A percentile compares a stretch with the other conserved stretches of the same genome.
Evolutionary conservation across 345 rosid species (phyloP).

Genomic region (Eucalyptus polybractea): DNA sequence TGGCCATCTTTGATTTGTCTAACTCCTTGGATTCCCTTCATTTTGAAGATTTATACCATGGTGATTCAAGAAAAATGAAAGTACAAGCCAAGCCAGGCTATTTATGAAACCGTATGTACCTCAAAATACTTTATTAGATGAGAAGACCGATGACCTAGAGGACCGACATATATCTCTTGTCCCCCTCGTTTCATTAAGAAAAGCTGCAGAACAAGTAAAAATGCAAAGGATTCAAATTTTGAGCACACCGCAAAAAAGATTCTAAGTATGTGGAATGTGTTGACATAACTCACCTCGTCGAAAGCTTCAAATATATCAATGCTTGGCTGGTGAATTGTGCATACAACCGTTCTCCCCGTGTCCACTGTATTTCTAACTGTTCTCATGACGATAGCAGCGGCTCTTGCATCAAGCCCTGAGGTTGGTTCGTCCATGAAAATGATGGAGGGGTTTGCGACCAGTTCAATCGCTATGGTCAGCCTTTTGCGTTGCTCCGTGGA

Average conservation of each 20-base stretch:
- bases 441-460: too few relatives aligned
- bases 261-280: neutral
- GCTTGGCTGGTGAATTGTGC: too few relatives aligned
- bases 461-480: conserved; percentile 77
- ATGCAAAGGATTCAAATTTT: neutral
- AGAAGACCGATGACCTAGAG: conserved; percentile 27
- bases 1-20: conserved; percentile 23
- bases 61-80: too few relatives aligned
- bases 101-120: conserved; percentile 1
- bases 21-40: conserved; percentile 23
- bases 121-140: conserved; percentile 27
- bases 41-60: neutral
- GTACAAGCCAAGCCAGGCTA: too few relatives aligned
- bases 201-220: conserved; percentile 8
- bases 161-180: conserved; percentile 36
- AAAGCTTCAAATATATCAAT: too few relatives aligned
- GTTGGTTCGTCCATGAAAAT: too few relatives aligned
- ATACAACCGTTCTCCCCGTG: too few relatives aligned
- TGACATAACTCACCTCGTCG: too few relatives aligned
- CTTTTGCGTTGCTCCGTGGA: conserved; percentile 87
- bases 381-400: too few relatives aligned
- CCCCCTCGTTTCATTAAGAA: conserved; percentile 37
- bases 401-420: too few relatives aligned
- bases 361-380: too few relatives aligned
- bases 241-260: neutral